A percentile compares a stretch with the other conserved stretches of the same genome.
Conservation (phyloP, 2,329 filamentous ascomycete genomes). For the Aspergillus floridensis region DNA sequence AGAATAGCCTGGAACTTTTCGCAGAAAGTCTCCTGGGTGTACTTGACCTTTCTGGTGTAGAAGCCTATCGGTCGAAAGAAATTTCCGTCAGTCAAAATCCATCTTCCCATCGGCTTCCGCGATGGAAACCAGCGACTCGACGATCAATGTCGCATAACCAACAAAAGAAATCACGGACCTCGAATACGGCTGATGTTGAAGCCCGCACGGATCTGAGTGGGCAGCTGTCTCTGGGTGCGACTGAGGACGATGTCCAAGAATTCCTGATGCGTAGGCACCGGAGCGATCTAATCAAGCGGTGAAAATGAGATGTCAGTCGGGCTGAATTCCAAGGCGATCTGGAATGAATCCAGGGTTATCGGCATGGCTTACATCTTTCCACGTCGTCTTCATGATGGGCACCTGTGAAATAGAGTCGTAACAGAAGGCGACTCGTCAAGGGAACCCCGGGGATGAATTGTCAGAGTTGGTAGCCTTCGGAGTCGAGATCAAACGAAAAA, state of each 20-base stretch:
- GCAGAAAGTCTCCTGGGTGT: slow-evolving; percentile 91
- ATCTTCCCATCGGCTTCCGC: neutral
- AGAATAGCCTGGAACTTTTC: slow-evolving; percentile 91
- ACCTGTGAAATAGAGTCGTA: slow-evolving; percentile 24
- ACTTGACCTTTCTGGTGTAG: slow-evolving; percentile 98
- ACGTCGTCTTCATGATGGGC: slow-evolving; percentile 57
- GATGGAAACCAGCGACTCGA: neutral
- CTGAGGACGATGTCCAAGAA: slow-evolving; percentile 97
- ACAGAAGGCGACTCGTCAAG: slow-evolving; percentile 4
- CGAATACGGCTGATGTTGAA: slow-evolving; percentile 96
- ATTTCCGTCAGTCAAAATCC: slow-evolving; percentile 19
- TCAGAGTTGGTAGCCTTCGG: slow-evolving; percentile 6
- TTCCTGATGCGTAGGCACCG: slow-evolving; percentile 88
- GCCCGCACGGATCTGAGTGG: slow-evolving; percentile 90
- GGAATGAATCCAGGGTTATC: neutral
- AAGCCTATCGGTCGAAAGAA: slow-evolving; percentile 57
- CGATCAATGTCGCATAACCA: neutral
- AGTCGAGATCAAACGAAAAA: slow-evolving; percentile 14
- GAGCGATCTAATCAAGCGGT: slow-evolving; percentile 60
- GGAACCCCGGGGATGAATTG: slow-evolving; percentile 3
- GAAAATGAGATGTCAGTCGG: slow-evolving; percentile 36
- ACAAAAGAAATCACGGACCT: slow-evolving; percentile 35
- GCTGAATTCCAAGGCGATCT: neutral
- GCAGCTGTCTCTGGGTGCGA: slow-evolving; percentile 85
- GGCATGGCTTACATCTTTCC: slow-evolving; percentile 51